A percentile compares a stretch with the other conserved stretches of the same genome.
phyloP scores from a whole-genome alignment of 140 eudicot genomes.

The Cichorium intybus region DNA sequence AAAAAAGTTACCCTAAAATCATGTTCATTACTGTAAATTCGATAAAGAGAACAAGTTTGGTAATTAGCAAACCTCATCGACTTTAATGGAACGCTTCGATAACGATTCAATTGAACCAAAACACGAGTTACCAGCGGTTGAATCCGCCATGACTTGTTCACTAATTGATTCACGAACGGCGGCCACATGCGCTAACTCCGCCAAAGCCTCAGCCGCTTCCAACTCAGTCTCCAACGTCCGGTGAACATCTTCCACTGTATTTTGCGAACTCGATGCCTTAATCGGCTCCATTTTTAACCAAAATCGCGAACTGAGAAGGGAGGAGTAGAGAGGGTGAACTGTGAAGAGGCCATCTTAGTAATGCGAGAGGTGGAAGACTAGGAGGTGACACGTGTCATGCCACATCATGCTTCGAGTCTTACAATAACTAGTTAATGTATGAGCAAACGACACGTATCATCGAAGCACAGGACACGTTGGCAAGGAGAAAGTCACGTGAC shows the following conservation, averaged over 20 bases:
- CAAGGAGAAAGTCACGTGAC: background rate
- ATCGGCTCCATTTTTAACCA: background rate
- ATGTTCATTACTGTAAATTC: too few species aligned
- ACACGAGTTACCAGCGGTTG: background rate
- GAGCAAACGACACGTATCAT: slow-evolving; percentile 1
- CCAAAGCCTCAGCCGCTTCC: slow-evolving; percentile 54
- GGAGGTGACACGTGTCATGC: slow-evolving; percentile 1
- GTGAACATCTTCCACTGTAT: background rate
- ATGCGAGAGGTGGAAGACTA: background rate
- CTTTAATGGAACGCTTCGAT: background rate
- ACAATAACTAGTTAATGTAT: background rate
- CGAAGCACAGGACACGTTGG: background rate
- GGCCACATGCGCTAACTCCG: slow-evolving; percentile 32
- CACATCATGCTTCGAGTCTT: background rate
- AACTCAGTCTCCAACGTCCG: slow-evolving; percentile 48
- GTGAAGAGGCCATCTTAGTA: too few species aligned
- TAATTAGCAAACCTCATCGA: background rate
- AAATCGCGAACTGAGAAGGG: background rate
- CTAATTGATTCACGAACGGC: slow-evolving; percentile 1
- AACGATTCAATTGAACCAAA: background rate
- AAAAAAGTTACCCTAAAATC: too few species aligned
- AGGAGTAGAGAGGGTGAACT: background rate
- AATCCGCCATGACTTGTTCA: slow-evolving; percentile 6
- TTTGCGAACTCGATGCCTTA: background rate
- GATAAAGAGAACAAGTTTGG: too few species aligned